These are phyloP conservation scores for Aureobasidium sp. DNA, from an alignment of 2,329 filamentous ascomycete species.

Conservation along the genomic window DNA sequence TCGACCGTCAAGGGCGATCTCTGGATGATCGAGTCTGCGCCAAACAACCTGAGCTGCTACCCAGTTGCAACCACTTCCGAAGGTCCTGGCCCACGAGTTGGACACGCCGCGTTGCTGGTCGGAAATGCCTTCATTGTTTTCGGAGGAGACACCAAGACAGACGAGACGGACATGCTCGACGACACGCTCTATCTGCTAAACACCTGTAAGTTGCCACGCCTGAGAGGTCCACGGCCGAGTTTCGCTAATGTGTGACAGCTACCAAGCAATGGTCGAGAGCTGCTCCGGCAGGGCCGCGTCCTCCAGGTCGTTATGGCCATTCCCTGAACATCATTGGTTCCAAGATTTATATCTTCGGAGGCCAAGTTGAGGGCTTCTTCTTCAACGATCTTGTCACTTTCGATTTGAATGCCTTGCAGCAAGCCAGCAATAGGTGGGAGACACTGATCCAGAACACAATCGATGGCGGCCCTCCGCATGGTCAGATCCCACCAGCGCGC, in stretches of 20 bases:
- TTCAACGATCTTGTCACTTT: conserved; percentile 97
- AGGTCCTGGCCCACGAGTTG: conserved; percentile 88
- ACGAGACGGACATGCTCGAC: conserved; percentile 83
- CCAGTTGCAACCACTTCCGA: conserved; percentile 87
- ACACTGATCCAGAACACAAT: conserved; percentile 74
- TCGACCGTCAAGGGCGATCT: conserved; percentile 93
- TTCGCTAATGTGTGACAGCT: conserved; percentile 49
- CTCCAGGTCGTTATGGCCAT: conserved; percentile 88
- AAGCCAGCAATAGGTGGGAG: conserved; percentile 88
- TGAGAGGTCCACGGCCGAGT: neutral
- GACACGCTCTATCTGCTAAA: conserved; percentile 95
- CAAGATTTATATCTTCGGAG: conserved; percentile 95
- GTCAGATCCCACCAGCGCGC: conserved; percentile 72
- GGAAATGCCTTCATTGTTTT: conserved; percentile 99
- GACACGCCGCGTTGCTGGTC: conserved; percentile 86
- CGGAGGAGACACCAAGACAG: conserved; percentile 94
- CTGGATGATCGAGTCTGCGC: conserved; percentile 91
- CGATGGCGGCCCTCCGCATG: conserved; percentile 51
- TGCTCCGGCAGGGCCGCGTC: conserved; percentile 75
- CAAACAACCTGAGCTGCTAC: conserved; percentile 77
- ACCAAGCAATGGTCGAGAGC: conserved; percentile 97
- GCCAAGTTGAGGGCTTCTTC: conserved; percentile 93
- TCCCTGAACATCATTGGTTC: conserved; percentile 94
- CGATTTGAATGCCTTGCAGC: conserved; percentile 89
- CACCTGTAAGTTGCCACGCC: conserved; percentile 64